Conservation (phyloP, 2,329 filamentous ascomycete genomes). For the Colletotrichum spaethianum region DNA sequence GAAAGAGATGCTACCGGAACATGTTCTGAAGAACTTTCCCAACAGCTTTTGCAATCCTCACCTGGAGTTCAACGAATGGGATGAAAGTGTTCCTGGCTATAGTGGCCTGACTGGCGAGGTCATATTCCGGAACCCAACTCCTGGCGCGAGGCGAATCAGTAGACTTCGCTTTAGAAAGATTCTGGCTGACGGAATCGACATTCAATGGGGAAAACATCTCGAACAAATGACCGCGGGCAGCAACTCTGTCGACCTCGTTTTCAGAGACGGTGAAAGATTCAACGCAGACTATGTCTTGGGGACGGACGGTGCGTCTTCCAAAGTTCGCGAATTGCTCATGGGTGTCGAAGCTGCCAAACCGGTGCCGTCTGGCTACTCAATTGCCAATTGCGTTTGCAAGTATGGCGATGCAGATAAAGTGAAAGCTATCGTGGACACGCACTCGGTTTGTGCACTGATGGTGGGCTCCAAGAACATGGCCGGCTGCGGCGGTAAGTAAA, state of each 20-base stretch:
- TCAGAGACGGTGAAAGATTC: conserved; percentile 45
- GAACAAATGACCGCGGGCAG: not conserved
- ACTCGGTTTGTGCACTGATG: conserved; percentile 50
- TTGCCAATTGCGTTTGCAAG: conserved; percentile 48
- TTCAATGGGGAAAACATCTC: conserved; percentile 50
- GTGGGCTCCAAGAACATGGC: conserved; percentile 49
- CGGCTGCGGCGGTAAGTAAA: conserved; percentile 49
- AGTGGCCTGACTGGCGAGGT: conserved; percentile 54
- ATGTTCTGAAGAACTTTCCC: conserved; percentile 48
- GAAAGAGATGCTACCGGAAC: conserved; percentile 50
- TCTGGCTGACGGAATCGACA: conserved; percentile 50
- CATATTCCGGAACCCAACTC: conserved; percentile 51
- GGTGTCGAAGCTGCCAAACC: conserved; percentile 44
- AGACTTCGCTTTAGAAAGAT: conserved; percentile 51
- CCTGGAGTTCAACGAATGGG: conserved; percentile 49
- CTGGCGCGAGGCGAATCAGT: conserved; percentile 52
- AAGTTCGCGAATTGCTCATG: conserved; percentile 50
- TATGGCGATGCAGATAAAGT: conserved; percentile 47
- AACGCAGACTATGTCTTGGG: conserved; percentile 50
- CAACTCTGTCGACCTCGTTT: conserved; percentile 44
- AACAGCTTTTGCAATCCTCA: conserved; percentile 53
- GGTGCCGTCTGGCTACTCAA: conserved; percentile 47
- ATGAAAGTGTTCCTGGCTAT: conserved; percentile 51
- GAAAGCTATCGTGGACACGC: conserved; percentile 45
- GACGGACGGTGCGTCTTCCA: conserved; percentile 50